Base-by-base conservation (phyloP, 2,329 filamentous ascomycete species). In the Chaetoscypha palmicola region DNA sequence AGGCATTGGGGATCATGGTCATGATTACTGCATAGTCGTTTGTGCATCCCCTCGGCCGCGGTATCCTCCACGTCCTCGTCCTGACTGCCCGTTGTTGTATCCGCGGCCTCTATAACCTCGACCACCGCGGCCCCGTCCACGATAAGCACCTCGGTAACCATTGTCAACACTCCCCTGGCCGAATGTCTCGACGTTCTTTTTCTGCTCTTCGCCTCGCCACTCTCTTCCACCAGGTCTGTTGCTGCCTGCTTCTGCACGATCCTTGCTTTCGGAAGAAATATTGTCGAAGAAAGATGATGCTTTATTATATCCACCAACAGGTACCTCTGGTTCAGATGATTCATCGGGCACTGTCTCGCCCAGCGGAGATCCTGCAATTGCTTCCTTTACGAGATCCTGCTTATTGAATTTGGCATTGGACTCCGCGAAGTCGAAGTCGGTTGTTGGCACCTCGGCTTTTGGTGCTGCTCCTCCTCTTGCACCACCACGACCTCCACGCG, bases 171-270 rank as follows among this genome's bases (percentile, higher is more conserved):
- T 96, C 41, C 90, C 90, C 64, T 97, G 90, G 7, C 92, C 92
- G 56, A 98, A 98, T 0, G 92, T 98, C 68, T 98, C 92, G 61
- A 98, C 86, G 63, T 97, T 97, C 69, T 88, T 89, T 64, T 83
- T 88, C 63, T 94, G 86, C 64, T 97, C 92, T 64, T 97, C 89
- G 30, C 81, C 83, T 42, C 92, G 81, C 80, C 92, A 94, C 63
- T 94, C 88, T 37, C 86, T 80, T 23, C 88, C 89, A 45, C 84
- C 83, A n/a, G 79, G 73, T 62, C 80, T 79, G 3, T 74, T 75
- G 32, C 71, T 75, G 9, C 76, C 74, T 30, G 81, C 81, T 49
- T 91, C 86, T 40, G 86, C 81, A 33, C 92, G 80, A 53, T 98
- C 92, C 64, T 86, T 94, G 50, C 86, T 77, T 63, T 98, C 92